phyloP scores from a whole-genome alignment of 129 eudicot species.

The Arctium minus region DNA sequence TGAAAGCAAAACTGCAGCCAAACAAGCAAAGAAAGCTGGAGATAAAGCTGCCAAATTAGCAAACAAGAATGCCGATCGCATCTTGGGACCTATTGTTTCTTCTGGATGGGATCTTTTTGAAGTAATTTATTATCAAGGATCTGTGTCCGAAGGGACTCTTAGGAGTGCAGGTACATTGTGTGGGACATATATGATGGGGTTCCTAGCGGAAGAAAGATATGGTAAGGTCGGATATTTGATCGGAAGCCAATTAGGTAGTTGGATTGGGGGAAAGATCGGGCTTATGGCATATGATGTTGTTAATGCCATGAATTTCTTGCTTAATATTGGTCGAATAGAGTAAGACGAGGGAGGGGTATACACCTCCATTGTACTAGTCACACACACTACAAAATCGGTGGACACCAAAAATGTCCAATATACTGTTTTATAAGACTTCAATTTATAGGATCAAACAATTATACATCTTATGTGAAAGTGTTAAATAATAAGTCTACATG shows the following conservation, averaged over 20 bases:
- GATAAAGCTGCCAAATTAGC: constrained; percentile 82
- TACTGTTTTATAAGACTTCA: not conserved
- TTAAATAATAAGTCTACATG: not conserved
- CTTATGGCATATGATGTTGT: constrained; percentile 76
- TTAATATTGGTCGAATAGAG: constrained; percentile 30
- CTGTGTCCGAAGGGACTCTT: constrained; percentile 60
- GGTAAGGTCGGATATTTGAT: constrained; percentile 77
- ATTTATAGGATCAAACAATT: not conserved
- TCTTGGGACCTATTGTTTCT: constrained; percentile 75
- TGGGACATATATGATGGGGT: constrained; percentile 69
- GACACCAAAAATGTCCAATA: not conserved
- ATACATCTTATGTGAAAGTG: not conserved
- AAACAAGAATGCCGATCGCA: constrained; percentile 48
- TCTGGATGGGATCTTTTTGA: constrained; percentile 91
- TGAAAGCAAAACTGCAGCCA: constrained; percentile 55
- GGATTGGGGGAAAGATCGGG: constrained; percentile 90
- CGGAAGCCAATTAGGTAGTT: constrained; percentile 89
- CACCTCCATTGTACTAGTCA: not conserved
- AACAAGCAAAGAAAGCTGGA: constrained; percentile 64
- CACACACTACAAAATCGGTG: not conserved
- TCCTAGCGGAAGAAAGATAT: constrained; percentile 55
- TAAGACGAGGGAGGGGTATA: not conserved
- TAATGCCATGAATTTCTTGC: constrained; percentile 53
- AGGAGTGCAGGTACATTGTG: constrained; percentile 74
- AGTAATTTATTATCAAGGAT: constrained; percentile 67